Evolutionary conservation across 2,329 filamentous ascomycete species (phyloP).

Genomic region (Amauroascus niger): DNA sequence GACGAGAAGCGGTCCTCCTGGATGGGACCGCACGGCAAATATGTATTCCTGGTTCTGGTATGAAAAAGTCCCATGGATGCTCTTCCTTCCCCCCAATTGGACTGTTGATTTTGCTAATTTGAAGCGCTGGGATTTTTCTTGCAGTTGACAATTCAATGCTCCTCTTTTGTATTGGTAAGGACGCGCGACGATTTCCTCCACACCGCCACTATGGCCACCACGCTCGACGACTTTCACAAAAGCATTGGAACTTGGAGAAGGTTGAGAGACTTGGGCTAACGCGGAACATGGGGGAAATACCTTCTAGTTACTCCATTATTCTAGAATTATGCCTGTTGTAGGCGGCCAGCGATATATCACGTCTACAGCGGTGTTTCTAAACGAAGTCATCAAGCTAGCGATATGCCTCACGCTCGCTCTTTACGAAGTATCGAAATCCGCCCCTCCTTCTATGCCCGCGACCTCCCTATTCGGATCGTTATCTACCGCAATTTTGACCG

Average conservation of each 20-base stretch:
- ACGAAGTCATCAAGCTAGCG: slow-evolving; percentile 81
- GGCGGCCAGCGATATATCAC: slow-evolving; percentile 83
- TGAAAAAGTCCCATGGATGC: slow-evolving; percentile 14
- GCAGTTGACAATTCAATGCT: slow-evolving; percentile 38
- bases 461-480: slow-evolving; percentile 73
- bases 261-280: slow-evolving; percentile 2
- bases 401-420: slow-evolving; percentile 79
- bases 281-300: not conserved
- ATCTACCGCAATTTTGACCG: slow-evolving; percentile 69
- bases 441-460: slow-evolving; percentile 68
- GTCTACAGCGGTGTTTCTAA: slow-evolving; percentile 87
- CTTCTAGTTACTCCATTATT: slow-evolving; percentile 82
- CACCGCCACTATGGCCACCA: not conserved
- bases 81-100: not conserved
- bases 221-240: not conserved
- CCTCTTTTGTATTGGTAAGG: slow-evolving; percentile 37
- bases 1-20: slow-evolving; percentile 21
- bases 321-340: slow-evolving; percentile 76
- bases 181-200: not conserved
- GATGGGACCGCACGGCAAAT: slow-evolving; percentile 27
- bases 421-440: slow-evolving; percentile 70
- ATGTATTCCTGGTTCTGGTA: slow-evolving; percentile 35
- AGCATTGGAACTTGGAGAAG: not conserved
- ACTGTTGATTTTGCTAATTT: not conserved
- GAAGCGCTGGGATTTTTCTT: not conserved